Evolutionary conservation across 352 stramenopile species (phyloP).

Genomic region (Phytophthora sp.): DNA sequence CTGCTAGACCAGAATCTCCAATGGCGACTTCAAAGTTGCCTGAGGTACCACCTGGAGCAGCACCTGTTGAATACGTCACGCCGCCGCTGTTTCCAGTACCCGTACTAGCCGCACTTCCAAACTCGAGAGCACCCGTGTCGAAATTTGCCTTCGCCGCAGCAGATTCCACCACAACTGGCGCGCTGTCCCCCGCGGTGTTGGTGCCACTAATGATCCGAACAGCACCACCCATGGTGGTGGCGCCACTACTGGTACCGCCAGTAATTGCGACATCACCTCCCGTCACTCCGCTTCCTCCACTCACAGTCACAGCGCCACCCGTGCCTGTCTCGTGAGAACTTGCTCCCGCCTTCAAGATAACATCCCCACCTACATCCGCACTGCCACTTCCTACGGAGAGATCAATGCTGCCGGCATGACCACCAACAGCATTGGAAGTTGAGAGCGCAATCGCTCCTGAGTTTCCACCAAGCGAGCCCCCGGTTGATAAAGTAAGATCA

Average conservation of each 20-base stretch:
- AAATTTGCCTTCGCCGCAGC: slow-evolving; percentile 26
- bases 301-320: neutral
- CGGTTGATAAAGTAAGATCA: slow-evolving; percentile 33
- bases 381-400: slow-evolving; percentile 30
- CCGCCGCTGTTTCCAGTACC: slow-evolving; percentile 49
- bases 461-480: slow-evolving; percentile 24
- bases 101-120: slow-evolving; percentile 28
- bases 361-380: slow-evolving; percentile 6
- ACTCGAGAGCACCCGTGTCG: slow-evolving; percentile 40
- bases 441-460: slow-evolving; percentile 39
- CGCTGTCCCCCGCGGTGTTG: slow-evolving; percentile 39
- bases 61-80: slow-evolving; percentile 44
- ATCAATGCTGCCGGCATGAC: slow-evolving; percentile 34
- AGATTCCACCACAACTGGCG: slow-evolving; percentile 36
- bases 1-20: slow-evolving; percentile 35
- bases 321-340: slow-evolving; percentile 18
- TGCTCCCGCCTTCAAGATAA: slow-evolving; percentile 36
- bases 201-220: slow-evolving; percentile 2
- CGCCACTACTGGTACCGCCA: neutral
- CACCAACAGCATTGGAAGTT: slow-evolving; percentile 25
- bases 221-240: neutral
- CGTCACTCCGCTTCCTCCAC: neutral
- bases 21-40: slow-evolving; percentile 50
- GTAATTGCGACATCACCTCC: no score
- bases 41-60: slow-evolving; percentile 27